Evolutionary conservation across 1,139 yeast species (phyloP).

Genomic region (Yamadazyma conglobata): DNA sequence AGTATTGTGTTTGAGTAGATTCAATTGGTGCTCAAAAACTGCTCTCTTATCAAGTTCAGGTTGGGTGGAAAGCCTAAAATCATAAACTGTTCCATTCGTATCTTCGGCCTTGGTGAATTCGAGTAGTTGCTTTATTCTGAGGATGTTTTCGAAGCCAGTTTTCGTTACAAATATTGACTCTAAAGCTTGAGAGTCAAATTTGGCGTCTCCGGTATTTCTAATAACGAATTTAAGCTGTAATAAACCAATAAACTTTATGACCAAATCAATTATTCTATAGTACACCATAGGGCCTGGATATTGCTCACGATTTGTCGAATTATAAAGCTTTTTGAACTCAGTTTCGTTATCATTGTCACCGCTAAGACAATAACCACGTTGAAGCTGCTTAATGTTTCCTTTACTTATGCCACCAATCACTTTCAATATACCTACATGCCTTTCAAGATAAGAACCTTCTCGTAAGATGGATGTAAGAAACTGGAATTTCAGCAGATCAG

Average conservation of each 20-base stretch:
- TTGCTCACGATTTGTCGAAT: conserved; percentile 12
- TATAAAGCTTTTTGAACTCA: conserved; percentile 15
- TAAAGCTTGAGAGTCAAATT: conserved; percentile 4
- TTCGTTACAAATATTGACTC: conserved; percentile 2
- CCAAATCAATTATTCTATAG: conserved; percentile 15
- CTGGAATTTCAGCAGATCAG: conserved; percentile 14
- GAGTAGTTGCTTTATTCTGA: conserved; percentile 3
- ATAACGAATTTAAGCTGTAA: conserved; percentile 22
- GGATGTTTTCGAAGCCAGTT: conserved; percentile 1
- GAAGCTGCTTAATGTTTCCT: conserved; percentile 6
- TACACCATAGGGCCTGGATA: conserved; percentile 21
- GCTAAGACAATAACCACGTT: too few relatives aligned
- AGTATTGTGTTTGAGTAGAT: too few relatives aligned
- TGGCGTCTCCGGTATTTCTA: conserved; percentile 14
- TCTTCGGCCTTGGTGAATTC: neutral
- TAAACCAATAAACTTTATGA: conserved; percentile 17
- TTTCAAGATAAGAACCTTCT: conserved; percentile 35
- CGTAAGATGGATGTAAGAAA: conserved; percentile 25
- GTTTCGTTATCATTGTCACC: conserved; percentile 10
- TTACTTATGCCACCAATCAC: conserved; percentile 7
- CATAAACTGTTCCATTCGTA: too few relatives aligned
- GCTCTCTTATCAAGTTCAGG: neutral
- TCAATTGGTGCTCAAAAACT: too few relatives aligned
- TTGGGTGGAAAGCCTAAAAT: neutral
- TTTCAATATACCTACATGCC: conserved; percentile 15